phyloP scores from a whole-genome alignment of 805 yeast genomes.

The Cyberlindnera veronae region DNA sequence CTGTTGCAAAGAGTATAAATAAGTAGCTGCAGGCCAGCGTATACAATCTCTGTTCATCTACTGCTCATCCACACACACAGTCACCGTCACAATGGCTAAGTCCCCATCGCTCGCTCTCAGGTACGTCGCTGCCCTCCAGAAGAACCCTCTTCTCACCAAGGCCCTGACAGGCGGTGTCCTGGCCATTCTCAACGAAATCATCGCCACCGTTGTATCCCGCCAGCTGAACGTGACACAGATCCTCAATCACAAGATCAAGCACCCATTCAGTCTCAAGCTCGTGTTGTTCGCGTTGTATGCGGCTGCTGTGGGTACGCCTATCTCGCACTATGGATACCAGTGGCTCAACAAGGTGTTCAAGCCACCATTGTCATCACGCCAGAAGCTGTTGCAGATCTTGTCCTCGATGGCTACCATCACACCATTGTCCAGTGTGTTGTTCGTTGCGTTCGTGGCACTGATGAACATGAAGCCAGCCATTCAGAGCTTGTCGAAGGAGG shows the following conservation, averaged over 20 bases:
- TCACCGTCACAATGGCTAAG: conserved; percentile 1
- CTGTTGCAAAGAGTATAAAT: too few species aligned
- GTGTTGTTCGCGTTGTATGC: conserved; percentile 57
- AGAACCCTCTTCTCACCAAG: conserved; percentile 57
- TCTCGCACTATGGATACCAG: conserved; percentile 51
- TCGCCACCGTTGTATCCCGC: conserved; percentile 49
- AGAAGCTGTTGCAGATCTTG: conserved; percentile 47
- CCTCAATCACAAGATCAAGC: conserved; percentile 19
- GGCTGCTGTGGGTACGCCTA: conserved; percentile 50
- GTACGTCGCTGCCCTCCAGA: conserved; percentile 38
- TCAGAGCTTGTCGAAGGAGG: conserved; percentile 14
- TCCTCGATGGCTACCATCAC: conserved; percentile 52
- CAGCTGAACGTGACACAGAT: conserved; percentile 34
- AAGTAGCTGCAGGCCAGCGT: too few species aligned
- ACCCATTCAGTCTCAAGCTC: conserved; percentile 35
- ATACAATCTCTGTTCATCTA: background rate
- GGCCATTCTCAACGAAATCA: conserved; percentile 54
- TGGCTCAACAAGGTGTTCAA: conserved; percentile 42
- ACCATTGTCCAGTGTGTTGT: conserved; percentile 47
- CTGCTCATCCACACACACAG: background rate
- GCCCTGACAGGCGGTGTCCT: conserved; percentile 52
- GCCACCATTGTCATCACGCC: conserved; percentile 36
- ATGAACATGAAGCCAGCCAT: conserved; percentile 35
- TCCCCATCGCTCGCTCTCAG: conserved; percentile 16
- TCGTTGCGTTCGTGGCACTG: conserved; percentile 49